Percentiles rank a stretch among this genome's conserved stretches.
Evolutionary conservation across 1,284 basidiomycete species (phyloP).

Genomic region (Pyrrhoderma noxium): DNA sequence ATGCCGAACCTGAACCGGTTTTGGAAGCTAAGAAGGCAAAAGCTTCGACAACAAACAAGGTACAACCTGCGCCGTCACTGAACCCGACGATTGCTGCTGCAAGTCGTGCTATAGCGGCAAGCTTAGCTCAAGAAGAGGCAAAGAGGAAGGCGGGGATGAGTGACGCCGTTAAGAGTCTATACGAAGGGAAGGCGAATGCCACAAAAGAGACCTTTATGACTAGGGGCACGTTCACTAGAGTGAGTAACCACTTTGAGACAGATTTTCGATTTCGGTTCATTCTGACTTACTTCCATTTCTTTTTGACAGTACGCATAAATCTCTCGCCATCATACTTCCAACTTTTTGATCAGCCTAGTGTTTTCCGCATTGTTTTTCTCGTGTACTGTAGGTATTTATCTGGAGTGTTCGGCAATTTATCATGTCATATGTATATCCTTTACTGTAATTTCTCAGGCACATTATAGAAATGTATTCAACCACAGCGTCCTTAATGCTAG

Average conservation of each 20-base stretch:
- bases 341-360: neutral
- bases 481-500: too few relatives aligned
- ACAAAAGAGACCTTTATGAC: slow-evolving; percentile 79
- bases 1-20: slow-evolving; percentile 24
- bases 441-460: too few relatives aligned
- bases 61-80: slow-evolving; percentile 34
- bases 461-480: too few relatives aligned
- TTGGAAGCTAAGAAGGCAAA: slow-evolving; percentile 28
- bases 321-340: too few relatives aligned
- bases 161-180: slow-evolving; percentile 66
- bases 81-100: slow-evolving; percentile 51
- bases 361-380: too few relatives aligned
- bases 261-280: neutral
- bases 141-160: slow-evolving; percentile 73
- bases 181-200: slow-evolving; percentile 44
- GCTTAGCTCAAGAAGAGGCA: slow-evolving; percentile 62
- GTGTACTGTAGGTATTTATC: too few relatives aligned
- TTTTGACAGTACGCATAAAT: neutral
- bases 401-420: too few relatives aligned
- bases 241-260: slow-evolving; percentile 32
- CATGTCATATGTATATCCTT: too few relatives aligned
- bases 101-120: slow-evolving; percentile 53
- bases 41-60: slow-evolving; percentile 35
- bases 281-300: neutral
- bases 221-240: slow-evolving; percentile 69